phyloP scores from a whole-genome alignment of 2,329 filamentous ascomycete genomes.

The Sphaerulina musiva region DNA sequence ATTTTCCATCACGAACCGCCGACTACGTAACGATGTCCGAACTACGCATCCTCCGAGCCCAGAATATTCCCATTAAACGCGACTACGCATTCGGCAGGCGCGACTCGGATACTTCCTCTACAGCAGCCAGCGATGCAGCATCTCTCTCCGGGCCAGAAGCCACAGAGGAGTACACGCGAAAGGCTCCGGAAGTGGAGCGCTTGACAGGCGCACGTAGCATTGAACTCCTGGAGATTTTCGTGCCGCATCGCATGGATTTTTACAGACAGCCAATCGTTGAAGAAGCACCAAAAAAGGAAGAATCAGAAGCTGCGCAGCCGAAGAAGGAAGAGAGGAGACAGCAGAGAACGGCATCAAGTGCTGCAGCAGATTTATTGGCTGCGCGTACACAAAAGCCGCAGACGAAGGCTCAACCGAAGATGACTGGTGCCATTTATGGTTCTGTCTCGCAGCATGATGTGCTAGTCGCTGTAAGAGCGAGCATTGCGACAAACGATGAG shows the following conservation, averaged over 20 bases:
- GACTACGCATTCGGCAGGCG: conserved; percentile 40
- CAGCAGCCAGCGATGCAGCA: not conserved
- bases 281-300: conserved; percentile 11
- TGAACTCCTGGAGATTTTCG: conserved; percentile 44
- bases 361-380: conserved; percentile 29
- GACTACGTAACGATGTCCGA: conserved; percentile 47
- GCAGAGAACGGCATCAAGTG: conserved; percentile 19
- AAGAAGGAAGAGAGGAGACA: conserved; percentile 12
- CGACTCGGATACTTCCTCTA: conserved; percentile 4
- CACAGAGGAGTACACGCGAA: conserved; percentile 18
- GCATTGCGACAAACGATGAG: conserved; percentile 47
- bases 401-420: conserved; percentile 15
- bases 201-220: conserved; percentile 40
- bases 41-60: conserved; percentile 40
- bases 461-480: conserved; percentile 42
- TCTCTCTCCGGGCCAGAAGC: conserved; percentile 7
- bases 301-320: conserved; percentile 1
- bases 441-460: conserved; percentile 52
- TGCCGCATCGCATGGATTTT: conserved; percentile 45
- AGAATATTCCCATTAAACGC: conserved; percentile 41
- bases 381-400: conserved; percentile 19
- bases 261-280: conserved; percentile 39
- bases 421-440: conserved; percentile 43
- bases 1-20: conserved; percentile 47
- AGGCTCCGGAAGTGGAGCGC: conserved; percentile 33